Conservation (phyloP, 2,329 filamentous ascomycete genomes). For the Fusarium tricinctum region DNA sequence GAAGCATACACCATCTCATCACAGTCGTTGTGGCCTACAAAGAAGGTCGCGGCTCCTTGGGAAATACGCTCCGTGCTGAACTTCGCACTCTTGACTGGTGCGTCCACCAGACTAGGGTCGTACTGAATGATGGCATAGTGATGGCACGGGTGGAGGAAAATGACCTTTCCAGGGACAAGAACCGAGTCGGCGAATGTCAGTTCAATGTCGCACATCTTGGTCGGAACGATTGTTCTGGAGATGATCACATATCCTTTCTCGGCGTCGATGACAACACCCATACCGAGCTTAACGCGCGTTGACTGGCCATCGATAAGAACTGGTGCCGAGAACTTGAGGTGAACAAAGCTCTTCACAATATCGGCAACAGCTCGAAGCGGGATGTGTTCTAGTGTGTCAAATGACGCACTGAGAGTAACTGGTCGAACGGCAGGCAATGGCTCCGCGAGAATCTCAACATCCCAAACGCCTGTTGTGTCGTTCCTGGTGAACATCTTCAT, state of each 20-base stretch:
- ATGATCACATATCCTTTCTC: conserved; percentile 95
- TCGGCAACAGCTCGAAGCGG: conserved; percentile 90
- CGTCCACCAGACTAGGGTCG: conserved; percentile 89
- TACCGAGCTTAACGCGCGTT: conserved; percentile 83
- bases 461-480: conserved; percentile 90
- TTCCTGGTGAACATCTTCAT: conserved; percentile 95
- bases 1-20: conserved; percentile 93
- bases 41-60: conserved; percentile 93
- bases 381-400: conserved; percentile 90
- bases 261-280: conserved; percentile 95
- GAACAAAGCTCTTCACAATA: conserved; percentile 92
- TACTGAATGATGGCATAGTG: conserved; percentile 98
- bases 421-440: conserved; percentile 80
- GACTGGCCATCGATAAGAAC: conserved; percentile 85
- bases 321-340: conserved; percentile 91
- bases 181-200: conserved; percentile 98
- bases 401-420: conserved; percentile 82
- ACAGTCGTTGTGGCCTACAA: conserved; percentile 97
- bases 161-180: conserved; percentile 90
- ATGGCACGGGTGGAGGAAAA: conserved; percentile 95
- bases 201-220: conserved; percentile 95
- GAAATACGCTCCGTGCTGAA: conserved; percentile 86
- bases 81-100: conserved; percentile 89
- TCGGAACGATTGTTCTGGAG: conserved; percentile 92
- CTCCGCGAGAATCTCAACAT: conserved; percentile 87